Percentiles rank a stretch among this genome's conserved stretches.
Evolutionary conservation across 306 rosid species (phyloP).

Genomic region (Fagus crenata): DNA sequence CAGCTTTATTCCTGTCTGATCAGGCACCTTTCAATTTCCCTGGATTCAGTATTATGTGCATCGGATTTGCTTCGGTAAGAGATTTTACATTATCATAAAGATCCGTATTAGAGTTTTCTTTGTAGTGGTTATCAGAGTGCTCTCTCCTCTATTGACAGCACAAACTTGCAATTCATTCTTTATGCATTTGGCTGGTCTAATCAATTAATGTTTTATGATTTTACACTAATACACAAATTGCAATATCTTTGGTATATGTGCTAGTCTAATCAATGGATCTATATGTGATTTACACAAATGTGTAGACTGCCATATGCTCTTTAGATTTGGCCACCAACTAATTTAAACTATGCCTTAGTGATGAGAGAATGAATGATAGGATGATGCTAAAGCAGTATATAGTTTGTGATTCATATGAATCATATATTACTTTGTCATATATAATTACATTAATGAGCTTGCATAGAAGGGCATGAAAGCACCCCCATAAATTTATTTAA

Average conservation of each 20-base stretch:
- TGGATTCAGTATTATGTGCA: slow-evolving; percentile 87
- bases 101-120: neutral
- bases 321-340: slow-evolving; percentile 3
- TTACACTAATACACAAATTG: neutral
- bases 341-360: neutral
- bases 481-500: neutral
- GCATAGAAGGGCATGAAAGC: neutral
- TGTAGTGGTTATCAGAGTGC: neutral
- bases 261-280: neutral
- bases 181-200: slow-evolving; percentile 1
- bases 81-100: slow-evolving; percentile 1
- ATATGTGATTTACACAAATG: neutral
- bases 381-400: neutral
- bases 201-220: neutral
- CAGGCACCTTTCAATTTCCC: slow-evolving; percentile 82
- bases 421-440: neutral
- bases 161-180: neutral
- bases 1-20: slow-evolving; percentile 90
- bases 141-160: neutral
- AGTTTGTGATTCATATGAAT: neutral
- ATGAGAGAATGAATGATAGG: neutral
- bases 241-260: slow-evolving; percentile 1
- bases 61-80: slow-evolving; percentile 80
- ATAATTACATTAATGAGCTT: neutral
- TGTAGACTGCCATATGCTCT: neutral